These are phyloP conservation scores for Neopestalotiopsis clavispora DNA, from an alignment of 2,329 filamentous ascomycete species.

Conservation along the genomic window DNA sequence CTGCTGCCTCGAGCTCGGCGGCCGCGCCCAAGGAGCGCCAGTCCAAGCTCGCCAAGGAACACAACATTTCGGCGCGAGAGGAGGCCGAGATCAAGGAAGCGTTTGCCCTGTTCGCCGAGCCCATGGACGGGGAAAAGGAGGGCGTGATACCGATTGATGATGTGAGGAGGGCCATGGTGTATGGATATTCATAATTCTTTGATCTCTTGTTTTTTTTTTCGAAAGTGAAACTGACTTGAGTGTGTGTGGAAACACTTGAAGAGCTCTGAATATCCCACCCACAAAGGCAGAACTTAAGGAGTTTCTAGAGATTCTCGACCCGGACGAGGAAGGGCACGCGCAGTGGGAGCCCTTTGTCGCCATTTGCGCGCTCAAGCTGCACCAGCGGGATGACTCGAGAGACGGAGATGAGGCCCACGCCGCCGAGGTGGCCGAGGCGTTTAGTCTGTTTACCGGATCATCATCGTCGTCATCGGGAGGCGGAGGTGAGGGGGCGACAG, in stretches of 20 bases:
- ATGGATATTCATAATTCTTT: slow-evolving; percentile 35
- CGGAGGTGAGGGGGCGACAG: slow-evolving; percentile 25
- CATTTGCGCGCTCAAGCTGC: slow-evolving; percentile 85
- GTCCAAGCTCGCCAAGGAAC: slow-evolving; percentile 90
- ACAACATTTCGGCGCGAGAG: slow-evolving; percentile 82
- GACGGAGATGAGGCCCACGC: slow-evolving; percentile 55
- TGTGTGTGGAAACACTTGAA: slow-evolving; percentile 36
- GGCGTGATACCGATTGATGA: slow-evolving; percentile 72
- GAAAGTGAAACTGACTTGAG: too few relatives aligned
- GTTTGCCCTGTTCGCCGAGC: slow-evolving; percentile 79
- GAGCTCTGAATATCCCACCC: slow-evolving; percentile 81
- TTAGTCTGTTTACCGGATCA: slow-evolving; percentile 73
- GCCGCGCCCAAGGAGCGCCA: slow-evolving; percentile 56
- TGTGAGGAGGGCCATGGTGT: slow-evolving; percentile 76
- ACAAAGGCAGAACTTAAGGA: slow-evolving; percentile 71
- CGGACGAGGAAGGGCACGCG: slow-evolving; percentile 77
- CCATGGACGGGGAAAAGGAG: slow-evolving; percentile 73
- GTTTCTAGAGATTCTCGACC: slow-evolving; percentile 82
- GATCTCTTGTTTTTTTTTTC: neutral
- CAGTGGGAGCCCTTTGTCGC: slow-evolving; percentile 83
- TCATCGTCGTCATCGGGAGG: slow-evolving; percentile 25
- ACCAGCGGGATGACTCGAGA: slow-evolving; percentile 57
- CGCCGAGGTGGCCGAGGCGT: slow-evolving; percentile 80
- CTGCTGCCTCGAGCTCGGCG: slow-evolving; percentile 31
- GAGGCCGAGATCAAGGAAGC: slow-evolving; percentile 92